phyloP scores from a whole-genome alignment of 345 rosid species.

The Hibiscus syriacus region DNA sequence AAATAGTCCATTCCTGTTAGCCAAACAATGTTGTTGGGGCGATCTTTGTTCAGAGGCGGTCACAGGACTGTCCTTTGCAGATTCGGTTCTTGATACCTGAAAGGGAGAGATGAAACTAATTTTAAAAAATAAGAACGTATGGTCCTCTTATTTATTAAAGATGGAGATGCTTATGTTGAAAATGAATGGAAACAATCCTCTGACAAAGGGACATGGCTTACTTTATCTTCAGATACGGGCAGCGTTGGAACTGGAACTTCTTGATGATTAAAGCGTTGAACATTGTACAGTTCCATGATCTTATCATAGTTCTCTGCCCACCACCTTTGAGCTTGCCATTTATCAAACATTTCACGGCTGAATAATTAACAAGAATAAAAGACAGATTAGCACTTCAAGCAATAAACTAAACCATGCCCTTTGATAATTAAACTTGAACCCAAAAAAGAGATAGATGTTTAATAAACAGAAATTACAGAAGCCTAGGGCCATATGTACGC shows the following conservation, averaged over 20 bases:
- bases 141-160: neutral
- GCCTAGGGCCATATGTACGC: neutral
- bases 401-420: too few relatives aligned
- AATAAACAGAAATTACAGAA: neutral
- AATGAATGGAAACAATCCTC: neutral
- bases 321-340: too few relatives aligned
- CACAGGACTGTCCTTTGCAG: slow-evolving; percentile 56
- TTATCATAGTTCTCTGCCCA: too few relatives aligned
- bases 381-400: too few relatives aligned
- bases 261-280: too few relatives aligned
- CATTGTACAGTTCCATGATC: too few relatives aligned
- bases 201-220: too few relatives aligned
- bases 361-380: too few relatives aligned
- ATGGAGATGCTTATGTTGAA: neutral
- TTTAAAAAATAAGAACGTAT: slow-evolving; percentile 1
- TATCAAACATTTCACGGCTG: too few relatives aligned
- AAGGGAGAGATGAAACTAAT: neutral
- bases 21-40: slow-evolving; percentile 33
- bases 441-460: neutral
- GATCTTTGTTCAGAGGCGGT: slow-evolving; percentile 72
- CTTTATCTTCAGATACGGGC: too few relatives aligned
- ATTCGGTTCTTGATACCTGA: too few relatives aligned
- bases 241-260: too few relatives aligned
- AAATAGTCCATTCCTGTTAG: slow-evolving; percentile 46
- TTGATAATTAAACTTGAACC: neutral